Evolutionary conservation across 1,139 yeast genomes (phyloP).

Genomic region (Geotrichum australiense): DNA sequence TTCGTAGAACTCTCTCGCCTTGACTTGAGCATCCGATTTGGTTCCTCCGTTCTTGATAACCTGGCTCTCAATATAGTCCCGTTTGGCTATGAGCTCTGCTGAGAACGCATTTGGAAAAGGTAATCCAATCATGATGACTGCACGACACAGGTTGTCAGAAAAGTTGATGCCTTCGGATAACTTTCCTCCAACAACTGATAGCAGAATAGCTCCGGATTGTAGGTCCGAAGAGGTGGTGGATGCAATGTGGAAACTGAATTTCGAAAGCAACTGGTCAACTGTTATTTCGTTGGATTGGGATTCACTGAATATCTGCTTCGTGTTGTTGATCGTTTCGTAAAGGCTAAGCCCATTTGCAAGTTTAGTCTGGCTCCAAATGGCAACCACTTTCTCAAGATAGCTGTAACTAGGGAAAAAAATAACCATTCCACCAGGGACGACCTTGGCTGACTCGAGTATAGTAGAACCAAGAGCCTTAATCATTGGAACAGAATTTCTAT

Average conservation of each 20-base stretch:
- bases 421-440: conserved; percentile 70
- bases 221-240: conserved; percentile 3
- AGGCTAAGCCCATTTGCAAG: not conserved
- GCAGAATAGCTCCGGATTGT: conserved; percentile 53
- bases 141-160: conserved; percentile 77
- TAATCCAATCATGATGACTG: conserved; percentile 79
- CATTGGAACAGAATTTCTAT: conserved; percentile 45
- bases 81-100: conserved; percentile 73
- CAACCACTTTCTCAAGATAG: conserved; percentile 48
- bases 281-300: conserved; percentile 35
- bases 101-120: conserved; percentile 86
- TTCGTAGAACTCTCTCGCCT: conserved; percentile 64
- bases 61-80: conserved; percentile 51
- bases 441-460: conserved; percentile 39
- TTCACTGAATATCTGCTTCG: conserved; percentile 46
- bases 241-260: conserved; percentile 40
- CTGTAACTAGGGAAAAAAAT: conserved; percentile 81
- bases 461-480: conserved; percentile 49
- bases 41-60: conserved; percentile 40
- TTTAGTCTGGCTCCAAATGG: conserved; percentile 44
- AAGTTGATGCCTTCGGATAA: conserved; percentile 94
- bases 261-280: conserved; percentile 43
- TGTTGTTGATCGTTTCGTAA: conserved; percentile 16
- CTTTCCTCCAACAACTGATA: conserved; percentile 91
- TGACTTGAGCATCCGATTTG: conserved; percentile 37